Percentiles rank a stretch among this genome's conserved stretches.
Evolutionary conservation across 768 basidiomycete genomes (phyloP).

Genomic region (Leccinellum albellum): DNA sequence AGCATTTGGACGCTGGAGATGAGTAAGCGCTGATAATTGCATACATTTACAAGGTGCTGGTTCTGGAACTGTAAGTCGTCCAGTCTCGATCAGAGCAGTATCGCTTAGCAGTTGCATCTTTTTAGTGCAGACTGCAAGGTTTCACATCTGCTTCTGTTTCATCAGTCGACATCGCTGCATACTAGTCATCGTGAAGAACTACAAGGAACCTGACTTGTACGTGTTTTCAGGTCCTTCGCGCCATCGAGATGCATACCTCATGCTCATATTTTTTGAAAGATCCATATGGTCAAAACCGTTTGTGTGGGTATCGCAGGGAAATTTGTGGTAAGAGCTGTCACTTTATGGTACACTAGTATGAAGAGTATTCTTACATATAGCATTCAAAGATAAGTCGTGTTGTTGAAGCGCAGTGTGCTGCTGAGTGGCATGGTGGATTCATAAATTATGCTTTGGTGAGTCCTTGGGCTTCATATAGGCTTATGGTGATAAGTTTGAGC

Average conservation of each 20-base stretch:
- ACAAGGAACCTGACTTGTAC: conserved; percentile 75
- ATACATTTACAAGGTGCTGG: conserved; percentile 50
- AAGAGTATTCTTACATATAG: conserved; percentile 30
- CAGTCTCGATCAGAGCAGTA: neutral
- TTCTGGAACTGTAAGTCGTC: conserved; percentile 67
- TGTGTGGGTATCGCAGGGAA: conserved; percentile 55
- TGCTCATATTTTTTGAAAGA: conserved; percentile 32
- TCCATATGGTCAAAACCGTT: conserved; percentile 69
- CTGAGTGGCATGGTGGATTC: conserved; percentile 5
- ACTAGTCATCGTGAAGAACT: conserved; percentile 69
- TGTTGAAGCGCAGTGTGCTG: neutral
- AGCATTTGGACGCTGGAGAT: conserved; percentile 5
- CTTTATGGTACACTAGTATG: conserved; percentile 62
- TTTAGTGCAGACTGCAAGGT: conserved; percentile 67
- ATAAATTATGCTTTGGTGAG: conserved; percentile 87
- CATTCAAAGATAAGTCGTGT: conserved; percentile 67
- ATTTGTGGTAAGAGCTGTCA: conserved; percentile 81
- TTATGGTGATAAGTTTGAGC: neutral
- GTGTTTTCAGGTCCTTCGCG: conserved; percentile 23
- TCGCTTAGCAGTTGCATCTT: neutral
- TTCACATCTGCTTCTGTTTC: neutral
- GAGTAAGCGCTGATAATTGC: conserved; percentile 2
- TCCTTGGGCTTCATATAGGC: neutral
- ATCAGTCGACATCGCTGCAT: neutral
- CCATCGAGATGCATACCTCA: conserved; percentile 6